Evolutionary conservation across 768 basidiomycete species (phyloP), one percentile per base, ranked within the genome.

Genomic region (Harrya chromipes): DNA sequence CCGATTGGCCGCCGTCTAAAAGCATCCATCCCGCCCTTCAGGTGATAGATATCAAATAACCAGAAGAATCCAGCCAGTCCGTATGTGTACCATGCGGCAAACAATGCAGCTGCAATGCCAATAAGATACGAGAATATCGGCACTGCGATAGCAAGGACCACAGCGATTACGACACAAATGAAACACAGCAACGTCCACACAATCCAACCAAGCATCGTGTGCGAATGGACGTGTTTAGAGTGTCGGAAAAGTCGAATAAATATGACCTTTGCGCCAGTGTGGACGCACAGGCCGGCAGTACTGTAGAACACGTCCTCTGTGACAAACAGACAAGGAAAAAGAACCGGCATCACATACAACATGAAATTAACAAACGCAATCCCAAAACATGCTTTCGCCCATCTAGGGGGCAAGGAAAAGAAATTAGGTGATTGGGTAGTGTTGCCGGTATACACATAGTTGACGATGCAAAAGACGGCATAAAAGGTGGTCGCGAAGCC

Each of bases 21-120:
- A 9, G 59, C 67, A n/a, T 40, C 42, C 34, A 62, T 64, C 36
- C 70, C 70, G 5, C 73, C 76, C 40, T 69, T 64, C 11, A 74
- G 53, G 52, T 78, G 63, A 52, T 75, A 75, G 12, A 68, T 63
- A 57, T 81, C 78, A 52, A 78, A 68, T 21, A 81, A 49, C 75
- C 77, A 81, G 64, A 81, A 81, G 54, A 76, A 77, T 2, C 79
- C 77, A 10, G 77, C 76, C 8, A 64, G 23, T 23, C 79, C 78
- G 53, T 80, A 79, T 13, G 80, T 80, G 56, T 77, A 82, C 78
- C 80, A 81, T n/a, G 76, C 72, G 8, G 80, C 79, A 52, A 82
- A 81, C 19, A 81, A 65, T 16, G 78, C 68, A 9, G 79, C 79
- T 12, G 77, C 63, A 51, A 81, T 75, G 13, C 79, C 76, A 27